Evolutionary conservation across 768 basidiomycete species (phyloP).

Genomic region (Boletus reticuloceps): DNA sequence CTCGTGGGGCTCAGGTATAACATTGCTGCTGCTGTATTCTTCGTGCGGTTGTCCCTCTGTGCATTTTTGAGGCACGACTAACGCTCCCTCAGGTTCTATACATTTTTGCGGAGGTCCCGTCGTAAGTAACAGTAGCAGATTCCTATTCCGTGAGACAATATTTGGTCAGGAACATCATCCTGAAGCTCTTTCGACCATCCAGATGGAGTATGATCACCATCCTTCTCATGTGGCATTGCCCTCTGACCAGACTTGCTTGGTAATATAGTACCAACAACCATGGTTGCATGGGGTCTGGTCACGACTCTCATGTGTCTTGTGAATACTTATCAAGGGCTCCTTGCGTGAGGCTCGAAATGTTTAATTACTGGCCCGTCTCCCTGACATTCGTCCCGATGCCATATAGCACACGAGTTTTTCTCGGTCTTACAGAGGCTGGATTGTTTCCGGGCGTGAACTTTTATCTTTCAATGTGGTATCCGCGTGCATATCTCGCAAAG

Average conservation of each 20-base stretch:
- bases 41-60: constrained; percentile 14
- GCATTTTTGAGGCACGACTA: not conserved
- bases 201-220: constrained; percentile 28
- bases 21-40: constrained; percentile 38
- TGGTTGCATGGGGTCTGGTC: constrained; percentile 39
- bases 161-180: constrained; percentile 32
- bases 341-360: constrained; percentile 27
- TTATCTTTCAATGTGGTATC: constrained; percentile 57
- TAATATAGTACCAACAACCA: constrained; percentile 36
- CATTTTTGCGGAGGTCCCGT: constrained; percentile 34
- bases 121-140: constrained; percentile 22
- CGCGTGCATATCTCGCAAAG: constrained; percentile 51
- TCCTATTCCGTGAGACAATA: not conserved
- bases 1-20: constrained; percentile 35
- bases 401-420: constrained; percentile 38
- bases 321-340: constrained; percentile 28
- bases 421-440: constrained; percentile 49
- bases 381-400: not conserved
- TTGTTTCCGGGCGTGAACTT: constrained; percentile 40
- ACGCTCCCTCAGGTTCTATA: constrained; percentile 32
- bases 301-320: constrained; percentile 38
- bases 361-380: no score
- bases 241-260: constrained; percentile 6
- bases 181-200: constrained; percentile 35
- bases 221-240: not conserved